Evolutionary conservation across 176 grass and related monocot species (phyloP), one percentile per base, ranked within the genome.

Genomic region (Cocos nucifera): DNA sequence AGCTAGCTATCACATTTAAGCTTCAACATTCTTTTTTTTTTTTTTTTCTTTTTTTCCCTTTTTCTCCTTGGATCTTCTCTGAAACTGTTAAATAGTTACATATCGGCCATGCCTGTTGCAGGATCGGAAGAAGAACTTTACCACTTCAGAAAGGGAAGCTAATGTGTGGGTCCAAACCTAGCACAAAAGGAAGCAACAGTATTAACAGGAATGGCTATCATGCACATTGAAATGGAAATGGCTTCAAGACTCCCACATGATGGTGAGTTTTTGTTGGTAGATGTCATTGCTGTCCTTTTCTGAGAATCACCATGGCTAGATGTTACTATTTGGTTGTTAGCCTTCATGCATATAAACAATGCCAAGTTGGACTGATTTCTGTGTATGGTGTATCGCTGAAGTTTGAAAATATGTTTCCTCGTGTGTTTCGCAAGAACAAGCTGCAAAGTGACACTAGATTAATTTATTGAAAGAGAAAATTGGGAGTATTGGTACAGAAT

Each of bases 121-220:
- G 93, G 93, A 97, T 50, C 87, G 88, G 62, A 92, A 85, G 81
- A 97, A 85, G 60, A 1, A 1, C 39, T 65, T 17, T 97, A 63
- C 81, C 76, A 6, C 28, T 12, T 91, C 83, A 70, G 93, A 97
- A 58, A 97, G 87, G 66, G 93, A 97, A 28, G 10, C 81, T 54
- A 67, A 23, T 88, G 44, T 97, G 88, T 27, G 88, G 87, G n/a
- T 87, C 87, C 53, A 97, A 92, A 75, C 87, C 75, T 48, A 88
- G 63, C 59, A 80, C 78, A 2, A 87, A 62, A 71, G 82, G 78
- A 69, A 59, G 54, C 35, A 78, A 72, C 71, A 89, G 77, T 65
- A 75, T 95, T 53, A 87, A 73, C 51, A 69, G 83, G 72, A 85
- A 80, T 12, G 77, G 58, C 6, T 75, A 85, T 67, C 66, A 77